Base-by-base conservation (phyloP, 2,329 filamentous ascomycete species). In the Botryotinia calthae region DNA sequence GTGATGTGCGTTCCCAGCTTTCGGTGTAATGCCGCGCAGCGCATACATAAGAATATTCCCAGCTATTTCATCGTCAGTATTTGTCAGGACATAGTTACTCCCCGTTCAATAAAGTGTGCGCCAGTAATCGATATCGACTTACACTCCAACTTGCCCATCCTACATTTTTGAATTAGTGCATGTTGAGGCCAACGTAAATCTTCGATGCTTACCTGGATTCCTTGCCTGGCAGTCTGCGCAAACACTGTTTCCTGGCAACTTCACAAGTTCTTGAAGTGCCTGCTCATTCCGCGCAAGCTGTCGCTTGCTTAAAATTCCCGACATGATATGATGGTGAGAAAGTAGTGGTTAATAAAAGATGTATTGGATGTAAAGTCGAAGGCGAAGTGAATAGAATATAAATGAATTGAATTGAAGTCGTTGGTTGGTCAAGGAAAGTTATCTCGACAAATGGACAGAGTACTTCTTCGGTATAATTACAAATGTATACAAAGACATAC, bases 211-310 rank as follows among this genome's bases (percentile, higher is more conserved):
- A 97, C 94, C 91, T 89, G 96, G 96, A 83, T 98, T 98, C 82
- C 90, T 90, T 74, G 94, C 91, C 81, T 91, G 88, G 84, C 96
- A 99, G 84, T 99, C 96, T 76, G 96, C 96, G 85, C 96, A 99
- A 79, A 90, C 86, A 81, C 96, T 94, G 85, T 99, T 99, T 73
- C 96, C 96, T 14, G 94, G 89, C 16, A 97, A 87, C 77, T 92
- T 92, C 77, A 98, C 91, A 76, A 99, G 88, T 65, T 98, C 95
- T 81, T 98, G 94, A 77, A 99, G 87, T 72, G 89, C 86, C 81
- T 93, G 93, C 86, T 99, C 96, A 83, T 99, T 98, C 84, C 96
- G 95, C 86, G 93, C 94, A 87, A 98, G 95, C 85, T 98, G 94
- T 84, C 96, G 94, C 88, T 98, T 99, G 86, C 91, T 97, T 82